phyloP scores from a whole-genome alignment of 2,329 filamentous ascomycete species.

The Neophaeococcomyces mojaviensis region DNA sequence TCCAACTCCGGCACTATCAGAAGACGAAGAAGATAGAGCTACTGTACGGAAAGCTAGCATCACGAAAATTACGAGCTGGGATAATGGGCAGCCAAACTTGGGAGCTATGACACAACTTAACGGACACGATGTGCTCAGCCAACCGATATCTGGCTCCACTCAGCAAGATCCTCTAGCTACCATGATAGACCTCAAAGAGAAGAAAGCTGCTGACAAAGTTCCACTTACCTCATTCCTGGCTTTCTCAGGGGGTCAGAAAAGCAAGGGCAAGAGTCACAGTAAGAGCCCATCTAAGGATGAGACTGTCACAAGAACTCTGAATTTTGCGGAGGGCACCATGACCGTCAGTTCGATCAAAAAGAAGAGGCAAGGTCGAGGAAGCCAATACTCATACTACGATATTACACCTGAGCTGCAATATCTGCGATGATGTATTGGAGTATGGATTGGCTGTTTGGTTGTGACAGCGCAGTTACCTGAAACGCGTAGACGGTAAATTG shows the following conservation, averaged over 20 bases:
- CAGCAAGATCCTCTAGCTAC: not conserved
- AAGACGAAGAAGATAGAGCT: not conserved
- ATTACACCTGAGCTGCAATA: conserved; percentile 4
- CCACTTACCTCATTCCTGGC: not conserved
- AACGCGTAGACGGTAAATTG: no score
- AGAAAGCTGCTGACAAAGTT: not conserved
- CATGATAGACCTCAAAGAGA: not conserved
- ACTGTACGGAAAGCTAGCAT: not conserved
- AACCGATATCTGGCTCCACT: no score
- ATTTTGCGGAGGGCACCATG: not conserved
- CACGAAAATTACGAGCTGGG: not conserved
- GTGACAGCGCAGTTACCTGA: no score
- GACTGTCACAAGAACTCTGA: not conserved
- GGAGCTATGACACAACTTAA: no score
- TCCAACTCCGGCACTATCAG: not conserved
- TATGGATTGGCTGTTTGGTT: not conserved
- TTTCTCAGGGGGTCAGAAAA: not conserved
- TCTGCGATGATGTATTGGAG: not conserved
- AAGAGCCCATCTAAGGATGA: not conserved
- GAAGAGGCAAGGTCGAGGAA: not conserved
- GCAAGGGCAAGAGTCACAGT: not conserved
- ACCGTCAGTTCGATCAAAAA: not conserved
- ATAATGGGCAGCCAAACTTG: not conserved
- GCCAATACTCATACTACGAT: not conserved
- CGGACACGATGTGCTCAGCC: no score